These are phyloP conservation scores for Colletotrichum musicola DNA, from an alignment of 2,329 filamentous ascomycete genomes.

Conservation along the genomic window DNA sequence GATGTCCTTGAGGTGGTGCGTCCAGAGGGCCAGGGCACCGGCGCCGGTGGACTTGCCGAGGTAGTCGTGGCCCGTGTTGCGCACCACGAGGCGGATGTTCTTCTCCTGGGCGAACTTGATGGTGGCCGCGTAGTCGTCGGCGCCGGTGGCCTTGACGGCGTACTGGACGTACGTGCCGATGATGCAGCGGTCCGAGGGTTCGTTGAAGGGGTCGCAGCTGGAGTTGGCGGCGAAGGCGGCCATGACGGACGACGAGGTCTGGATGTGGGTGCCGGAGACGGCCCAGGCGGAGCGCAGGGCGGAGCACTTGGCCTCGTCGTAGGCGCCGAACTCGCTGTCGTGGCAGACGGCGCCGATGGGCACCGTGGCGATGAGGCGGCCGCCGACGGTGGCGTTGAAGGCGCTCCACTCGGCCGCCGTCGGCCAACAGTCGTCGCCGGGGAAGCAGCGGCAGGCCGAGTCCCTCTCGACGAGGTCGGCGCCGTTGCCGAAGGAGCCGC, in stretches of 20 bases:
- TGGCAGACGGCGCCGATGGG: constrained; percentile 66
- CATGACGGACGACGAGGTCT: constrained; percentile 55
- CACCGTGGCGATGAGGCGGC: constrained; percentile 62
- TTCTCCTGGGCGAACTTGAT: constrained; percentile 52
- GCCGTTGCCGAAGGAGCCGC: background rate
- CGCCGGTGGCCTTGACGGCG: constrained; percentile 33
- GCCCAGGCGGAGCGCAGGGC: constrained; percentile 58
- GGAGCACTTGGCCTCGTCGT: constrained; percentile 59
- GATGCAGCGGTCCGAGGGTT: constrained; percentile 22
- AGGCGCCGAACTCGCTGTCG: constrained; percentile 61
- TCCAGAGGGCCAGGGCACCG: constrained; percentile 54
- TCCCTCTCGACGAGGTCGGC: background rate
- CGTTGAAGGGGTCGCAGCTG: constrained; percentile 54
- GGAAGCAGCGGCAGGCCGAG: constrained; percentile 60
- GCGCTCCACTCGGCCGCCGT: constrained; percentile 55
- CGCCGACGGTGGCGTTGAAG: constrained; percentile 64
- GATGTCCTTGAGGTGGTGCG: constrained; percentile 56
- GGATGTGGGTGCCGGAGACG: constrained; percentile 56
- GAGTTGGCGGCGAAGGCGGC: constrained; percentile 54
- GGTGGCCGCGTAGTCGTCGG: constrained; percentile 32
- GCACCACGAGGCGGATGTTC: constrained; percentile 57
- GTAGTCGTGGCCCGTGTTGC: constrained; percentile 50
- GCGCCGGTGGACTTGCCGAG: constrained; percentile 53
- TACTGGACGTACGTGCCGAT: constrained; percentile 36
- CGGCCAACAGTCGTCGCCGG: constrained; percentile 67